Evolutionary conservation across 495 filamentous ascomycete species (phyloP).

Genomic region (Neurospora sp.): DNA sequence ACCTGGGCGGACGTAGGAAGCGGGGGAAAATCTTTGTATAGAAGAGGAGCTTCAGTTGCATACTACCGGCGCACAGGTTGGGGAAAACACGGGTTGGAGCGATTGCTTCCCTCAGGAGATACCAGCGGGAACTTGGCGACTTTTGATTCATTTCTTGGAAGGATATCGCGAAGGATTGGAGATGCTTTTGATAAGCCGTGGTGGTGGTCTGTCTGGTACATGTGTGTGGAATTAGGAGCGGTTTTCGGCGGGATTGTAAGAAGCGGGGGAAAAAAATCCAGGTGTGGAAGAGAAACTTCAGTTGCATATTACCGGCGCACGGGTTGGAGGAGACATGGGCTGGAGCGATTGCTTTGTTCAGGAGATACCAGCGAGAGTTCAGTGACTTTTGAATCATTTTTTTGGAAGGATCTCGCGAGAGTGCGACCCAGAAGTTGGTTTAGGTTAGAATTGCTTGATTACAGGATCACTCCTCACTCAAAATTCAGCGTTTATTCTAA

Average conservation of each 20-base stretch:
- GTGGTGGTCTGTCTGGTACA: background rate
- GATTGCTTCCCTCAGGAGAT: background rate
- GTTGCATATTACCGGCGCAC: background rate
- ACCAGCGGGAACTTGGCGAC: background rate
- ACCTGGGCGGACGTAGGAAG: background rate
- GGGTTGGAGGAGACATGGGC: background rate
- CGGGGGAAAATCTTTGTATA: background rate
- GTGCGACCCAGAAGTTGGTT: background rate
- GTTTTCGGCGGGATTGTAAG: background rate
- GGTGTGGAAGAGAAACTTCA: background rate
- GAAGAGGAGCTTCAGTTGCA: background rate
- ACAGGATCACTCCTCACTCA: background rate
- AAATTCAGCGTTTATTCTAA: background rate
- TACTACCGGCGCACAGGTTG: background rate
- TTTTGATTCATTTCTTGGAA: background rate
- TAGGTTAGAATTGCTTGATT: background rate
- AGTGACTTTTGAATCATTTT: background rate
- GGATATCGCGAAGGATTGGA: conserved; percentile 36
- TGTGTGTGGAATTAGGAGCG: background rate
- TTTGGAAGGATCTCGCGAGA: background rate
- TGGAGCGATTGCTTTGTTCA: background rate
- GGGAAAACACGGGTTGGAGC: background rate
- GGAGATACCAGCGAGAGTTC: background rate
- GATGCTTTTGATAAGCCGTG: conserved; percentile 41
- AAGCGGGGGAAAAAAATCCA: background rate